Evolutionary conservation across 805 yeast species (phyloP), one percentile per base, ranked within the genome.

Genomic region (Candida awuae): DNA sequence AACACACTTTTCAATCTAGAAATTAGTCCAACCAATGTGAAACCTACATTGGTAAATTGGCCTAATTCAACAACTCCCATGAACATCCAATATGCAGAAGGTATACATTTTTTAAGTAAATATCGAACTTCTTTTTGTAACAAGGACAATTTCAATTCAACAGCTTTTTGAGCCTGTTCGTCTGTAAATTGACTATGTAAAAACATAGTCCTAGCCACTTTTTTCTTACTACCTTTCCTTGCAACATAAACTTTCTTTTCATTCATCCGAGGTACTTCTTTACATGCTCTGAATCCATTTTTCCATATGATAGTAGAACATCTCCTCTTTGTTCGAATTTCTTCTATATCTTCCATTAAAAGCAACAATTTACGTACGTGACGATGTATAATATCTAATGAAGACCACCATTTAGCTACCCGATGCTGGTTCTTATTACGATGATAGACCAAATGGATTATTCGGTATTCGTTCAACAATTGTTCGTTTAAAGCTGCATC

Each of bases 341-440:
- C 51, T 15, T 55, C 55, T 6, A 53, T 43, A 34, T 58, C 62
- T 3, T 50, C 36, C 23, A 55, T 32, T 1, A 58, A 38, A 5
- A 56, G 39, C 29, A 75, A 42, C 6, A 75, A 50, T 33, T 62
- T 62, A 14, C 77, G 57, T 18, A 73, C 38, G 32, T 68, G 63
- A 29, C 94, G 68, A 48, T 81, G 83, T 20, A 85, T 51, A 8
- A 78, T 68, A 44, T 76, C 70, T 29, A 87, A 61, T 43, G 73
- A 68, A 43, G 65, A 70, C 90, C 95, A 87, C 95, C 96, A 87
- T 8, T 54, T 52, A 22, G 84, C 71, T 7, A 68, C 70, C 4
- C 78, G 63, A 52, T 85, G 95, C 55, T 87, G 96, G 55, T 84
- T 84, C 37, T 69, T 66, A 58, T 79, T 81, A 45, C 94, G 65